phyloP scores from a whole-genome alignment of 1,284 basidiomycete species.

The Boletellus deceptivus region DNA sequence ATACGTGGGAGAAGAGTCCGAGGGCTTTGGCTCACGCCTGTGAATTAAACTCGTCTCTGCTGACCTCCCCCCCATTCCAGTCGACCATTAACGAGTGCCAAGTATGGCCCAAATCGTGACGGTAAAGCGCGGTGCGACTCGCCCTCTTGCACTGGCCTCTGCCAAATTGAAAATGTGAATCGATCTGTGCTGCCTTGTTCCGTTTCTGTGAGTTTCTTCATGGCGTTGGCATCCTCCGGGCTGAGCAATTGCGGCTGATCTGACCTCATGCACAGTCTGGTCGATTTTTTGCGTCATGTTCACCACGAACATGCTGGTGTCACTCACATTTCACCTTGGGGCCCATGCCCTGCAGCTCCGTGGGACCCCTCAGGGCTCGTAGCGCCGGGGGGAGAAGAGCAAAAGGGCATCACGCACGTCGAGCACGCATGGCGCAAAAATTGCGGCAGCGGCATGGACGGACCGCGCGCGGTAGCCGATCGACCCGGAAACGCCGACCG shows the following conservation, averaged over 20 bases:
- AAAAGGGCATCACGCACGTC: neutral
- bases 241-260: neutral
- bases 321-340: conserved; percentile 12
- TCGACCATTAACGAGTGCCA: conserved; percentile 1
- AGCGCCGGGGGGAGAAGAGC: conserved; percentile 4
- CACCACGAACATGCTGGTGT: neutral
- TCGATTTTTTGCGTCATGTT: conserved; percentile 2
- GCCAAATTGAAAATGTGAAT: conserved; percentile 22
- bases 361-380: conserved; percentile 2
- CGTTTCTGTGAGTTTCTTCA: neutral
- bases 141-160: conserved; percentile 2
- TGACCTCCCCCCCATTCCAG: neutral
- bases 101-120: conserved; percentile 11
- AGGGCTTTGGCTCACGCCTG: conserved; percentile 18
- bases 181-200: conserved; percentile 17
- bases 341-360: neutral
- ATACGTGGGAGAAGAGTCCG: conserved; percentile 19
- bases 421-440: conserved; percentile 11
- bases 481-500: conserved; percentile 1
- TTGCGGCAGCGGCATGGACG: conserved; percentile 8
- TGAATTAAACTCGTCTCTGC: conserved; percentile 2
- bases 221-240: conserved; percentile 8
- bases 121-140: conserved; percentile 2
- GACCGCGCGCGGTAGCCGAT: conserved; percentile 18
- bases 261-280: conserved; percentile 8